Percentiles rank a stretch among this genome's conserved stretches.
Conservation (phyloP, 2,329 filamentous ascomycete genomes). For the Fusarium sp. region DNA sequence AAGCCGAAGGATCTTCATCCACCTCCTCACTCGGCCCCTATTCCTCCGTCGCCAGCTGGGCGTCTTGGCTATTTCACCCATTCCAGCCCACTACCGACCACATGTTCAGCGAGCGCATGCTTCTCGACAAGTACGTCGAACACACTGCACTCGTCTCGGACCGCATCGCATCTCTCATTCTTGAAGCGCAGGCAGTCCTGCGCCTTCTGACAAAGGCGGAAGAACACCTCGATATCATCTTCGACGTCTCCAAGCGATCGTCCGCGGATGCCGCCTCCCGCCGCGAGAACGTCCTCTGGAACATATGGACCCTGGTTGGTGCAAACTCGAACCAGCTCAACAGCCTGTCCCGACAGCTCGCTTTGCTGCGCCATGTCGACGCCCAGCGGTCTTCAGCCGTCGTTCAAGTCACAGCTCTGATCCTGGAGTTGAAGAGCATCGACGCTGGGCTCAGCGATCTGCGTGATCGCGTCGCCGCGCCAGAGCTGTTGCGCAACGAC, state of each 20-base stretch:
- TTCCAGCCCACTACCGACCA: constrained; percentile 71
- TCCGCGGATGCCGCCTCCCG: constrained; percentile 70
- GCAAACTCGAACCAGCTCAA: constrained; percentile 74
- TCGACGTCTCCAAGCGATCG: constrained; percentile 77
- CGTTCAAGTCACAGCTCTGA: constrained; percentile 76
- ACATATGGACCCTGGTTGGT: constrained; percentile 82
- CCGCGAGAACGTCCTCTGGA: constrained; percentile 77
- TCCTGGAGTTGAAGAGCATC: constrained; percentile 83
- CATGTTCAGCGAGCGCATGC: constrained; percentile 65
- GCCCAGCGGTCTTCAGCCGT: constrained; percentile 77
- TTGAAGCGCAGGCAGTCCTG: constrained; percentile 79
- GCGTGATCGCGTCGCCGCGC: constrained; percentile 78
- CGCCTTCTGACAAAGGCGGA: constrained; percentile 78
- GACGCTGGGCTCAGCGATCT: constrained; percentile 80
- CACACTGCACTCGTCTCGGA: constrained; percentile 80
- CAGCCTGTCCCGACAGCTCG: constrained; percentile 75
- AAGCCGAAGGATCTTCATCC: constrained; percentile 45
- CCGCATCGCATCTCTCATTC: constrained; percentile 77
- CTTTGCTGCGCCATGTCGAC: constrained; percentile 76
- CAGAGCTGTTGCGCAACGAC: constrained; percentile 70
- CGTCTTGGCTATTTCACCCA: constrained; percentile 68
- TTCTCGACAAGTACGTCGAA: constrained; percentile 82
- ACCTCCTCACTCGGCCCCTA: constrained; percentile 51
- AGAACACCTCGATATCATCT: constrained; percentile 78
- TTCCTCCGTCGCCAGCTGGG: constrained; percentile 53